A percentile compares a stretch with the other conserved stretches of the same genome.
These are phyloP conservation scores for Tolypocladium endophyticum DNA, from an alignment of 2,329 filamentous ascomycete genomes.

Conservation along the genomic window DNA sequence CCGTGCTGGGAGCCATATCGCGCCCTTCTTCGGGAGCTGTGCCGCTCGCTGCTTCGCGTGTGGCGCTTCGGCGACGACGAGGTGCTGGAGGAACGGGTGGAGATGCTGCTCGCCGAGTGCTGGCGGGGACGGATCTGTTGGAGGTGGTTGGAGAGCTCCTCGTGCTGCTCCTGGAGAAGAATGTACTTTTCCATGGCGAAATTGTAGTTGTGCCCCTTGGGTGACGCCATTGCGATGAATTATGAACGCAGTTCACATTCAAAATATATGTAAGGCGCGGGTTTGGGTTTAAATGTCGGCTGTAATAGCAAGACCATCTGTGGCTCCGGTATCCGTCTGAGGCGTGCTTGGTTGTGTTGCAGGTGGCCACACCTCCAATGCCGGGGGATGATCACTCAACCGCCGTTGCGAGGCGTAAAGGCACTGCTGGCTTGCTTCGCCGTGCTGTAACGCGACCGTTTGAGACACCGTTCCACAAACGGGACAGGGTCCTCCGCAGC, in stretches of 20 bases:
- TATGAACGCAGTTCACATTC: background rate
- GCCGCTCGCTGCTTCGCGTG: constrained; percentile 21
- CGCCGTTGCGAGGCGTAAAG: background rate
- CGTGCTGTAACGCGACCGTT: background rate
- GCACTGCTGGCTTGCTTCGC: background rate
- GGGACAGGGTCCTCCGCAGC: background rate
- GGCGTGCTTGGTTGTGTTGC: background rate
- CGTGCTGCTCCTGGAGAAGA: constrained; percentile 41
- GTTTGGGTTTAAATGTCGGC: constrained; percentile 3
- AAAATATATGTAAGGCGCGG: background rate
- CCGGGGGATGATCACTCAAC: background rate
- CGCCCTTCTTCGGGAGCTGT: constrained; percentile 14
- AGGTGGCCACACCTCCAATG: background rate
- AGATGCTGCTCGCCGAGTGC: constrained; percentile 18
- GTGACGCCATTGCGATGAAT: constrained; percentile 16
- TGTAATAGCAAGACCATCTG: background rate
- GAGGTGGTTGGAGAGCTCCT: constrained; percentile 39
- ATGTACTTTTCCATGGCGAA: constrained; percentile 45
- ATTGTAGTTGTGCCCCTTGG: constrained; percentile 23
- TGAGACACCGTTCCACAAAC: background rate
- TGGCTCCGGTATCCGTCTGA: background rate
- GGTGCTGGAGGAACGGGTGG: constrained; percentile 39
- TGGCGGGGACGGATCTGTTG: constrained; percentile 37
- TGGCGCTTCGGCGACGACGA: constrained; percentile 37
- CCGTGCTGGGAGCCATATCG: constrained; percentile 13